Evolutionary conservation across 1,139 yeast genomes (phyloP).

Genomic region (Diutina scorzettiae): DNA sequence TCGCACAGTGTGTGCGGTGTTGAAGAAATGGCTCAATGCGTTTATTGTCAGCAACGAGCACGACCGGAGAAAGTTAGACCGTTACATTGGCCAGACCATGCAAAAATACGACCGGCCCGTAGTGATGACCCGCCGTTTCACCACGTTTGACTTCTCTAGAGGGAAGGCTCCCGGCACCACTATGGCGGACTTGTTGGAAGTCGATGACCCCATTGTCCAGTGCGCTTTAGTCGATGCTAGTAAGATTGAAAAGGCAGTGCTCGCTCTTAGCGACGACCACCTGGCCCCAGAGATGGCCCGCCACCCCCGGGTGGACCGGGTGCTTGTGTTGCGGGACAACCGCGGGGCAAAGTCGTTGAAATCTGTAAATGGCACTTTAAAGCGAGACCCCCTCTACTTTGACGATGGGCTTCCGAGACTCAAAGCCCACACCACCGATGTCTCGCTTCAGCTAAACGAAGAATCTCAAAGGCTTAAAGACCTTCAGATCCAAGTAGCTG

Average conservation of each 20-base stretch:
- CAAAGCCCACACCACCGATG: not conserved
- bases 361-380: not conserved
- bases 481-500: not conserved
- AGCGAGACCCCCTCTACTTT: not conserved
- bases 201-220: slow-evolving; percentile 41
- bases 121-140: slow-evolving; percentile 45
- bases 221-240: slow-evolving; percentile 56
- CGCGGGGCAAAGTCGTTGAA: not conserved
- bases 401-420: not conserved
- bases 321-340: not conserved
- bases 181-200: slow-evolving; percentile 47
- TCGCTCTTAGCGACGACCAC: slow-evolving; percentile 15
- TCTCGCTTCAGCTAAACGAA: not conserved
- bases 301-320: not conserved
- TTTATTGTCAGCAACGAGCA: slow-evolving; percentile 56
- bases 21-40: slow-evolving; percentile 38
- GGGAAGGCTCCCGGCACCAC: slow-evolving; percentile 27
- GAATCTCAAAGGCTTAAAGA: not conserved
- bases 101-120: not conserved
- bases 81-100: not conserved
- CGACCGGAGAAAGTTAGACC: slow-evolving; percentile 44
- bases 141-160: slow-evolving; percentile 37
- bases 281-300: not conserved
- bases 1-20: slow-evolving; percentile 42
- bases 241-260: slow-evolving; percentile 45